Evolutionary conservation across 768 basidiomycete genomes (phyloP), one percentile per base, ranked within the genome.

Genomic region (Psilocybe cubensis): DNA sequence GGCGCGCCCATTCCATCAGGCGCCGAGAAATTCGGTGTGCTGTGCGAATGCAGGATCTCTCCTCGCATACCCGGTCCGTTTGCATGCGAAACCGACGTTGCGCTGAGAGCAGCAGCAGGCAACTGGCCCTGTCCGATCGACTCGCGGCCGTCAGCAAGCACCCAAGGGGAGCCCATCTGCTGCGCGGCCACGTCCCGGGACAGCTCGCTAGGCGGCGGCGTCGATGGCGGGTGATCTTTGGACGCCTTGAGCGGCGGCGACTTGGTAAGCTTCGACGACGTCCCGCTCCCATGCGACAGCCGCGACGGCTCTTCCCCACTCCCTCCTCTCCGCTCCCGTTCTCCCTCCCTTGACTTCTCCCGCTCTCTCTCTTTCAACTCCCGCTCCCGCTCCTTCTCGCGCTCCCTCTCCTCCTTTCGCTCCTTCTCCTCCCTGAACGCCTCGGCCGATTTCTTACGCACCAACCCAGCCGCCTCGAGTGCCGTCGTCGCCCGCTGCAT

Each of bases 401-500:
- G 76, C 46, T 93, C 90, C 10, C 95, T 72, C 3, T 92, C 90
- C 11, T 89, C 90, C 10, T 33, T 33, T n/a, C 57, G 43, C 57
- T 87, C 84, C 48, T 77, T 80, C 44, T 87, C 84, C 40, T 88
- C 88, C 57, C 78, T 79, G 9, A 93, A 84, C 5, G 76, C 88
- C 68, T 94, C 93, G 0, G 83, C 74, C 3, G 88, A 90, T 72
- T 91, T 94, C 74, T 94, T 94, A 58, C 88, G 76, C 45, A 94
- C 90, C 9, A 96, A 72, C 2, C 92, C 90, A 11, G 89, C 90
- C 9, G 91, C 93, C 69, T 93, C 92, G 23, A 94, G 79, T 1
- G 91, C 93, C 1, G 94, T 96, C 2, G 94, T 96, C 0, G 94
- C 95, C 23, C 95, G 86, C 65, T 98, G 96, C 83, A 98, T 92